Evolutionary conservation across 1,284 basidiomycete genomes (phyloP).

Genomic region (Phenoliferia sp.): DNA sequence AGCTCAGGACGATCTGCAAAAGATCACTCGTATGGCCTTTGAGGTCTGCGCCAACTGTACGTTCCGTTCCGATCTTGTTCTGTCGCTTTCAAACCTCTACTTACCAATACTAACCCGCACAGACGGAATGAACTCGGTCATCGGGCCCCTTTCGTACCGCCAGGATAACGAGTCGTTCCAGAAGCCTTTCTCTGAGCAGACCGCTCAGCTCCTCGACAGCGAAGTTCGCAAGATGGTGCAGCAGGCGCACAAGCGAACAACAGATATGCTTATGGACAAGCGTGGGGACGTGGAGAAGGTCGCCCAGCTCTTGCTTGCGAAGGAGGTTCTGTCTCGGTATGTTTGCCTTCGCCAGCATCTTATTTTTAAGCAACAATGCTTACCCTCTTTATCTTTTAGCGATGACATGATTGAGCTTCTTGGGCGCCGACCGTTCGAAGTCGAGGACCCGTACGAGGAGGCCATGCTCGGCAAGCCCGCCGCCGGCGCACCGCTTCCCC

Average conservation of each 20-base stretch:
- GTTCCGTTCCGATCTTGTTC: background rate
- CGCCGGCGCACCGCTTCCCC: constrained; percentile 3
- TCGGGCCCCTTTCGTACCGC: constrained; percentile 91
- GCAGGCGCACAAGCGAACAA: constrained; percentile 80
- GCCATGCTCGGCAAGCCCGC: constrained; percentile 5
- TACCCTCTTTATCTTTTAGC: constrained; percentile 42
- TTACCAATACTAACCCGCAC: constrained; percentile 59
- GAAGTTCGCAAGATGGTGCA: constrained; percentile 92
- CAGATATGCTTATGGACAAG: constrained; percentile 73
- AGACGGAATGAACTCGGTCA: constrained; percentile 87
- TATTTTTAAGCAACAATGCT: no score
- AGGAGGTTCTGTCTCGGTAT: constrained; percentile 88
- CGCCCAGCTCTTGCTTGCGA: constrained; percentile 79
- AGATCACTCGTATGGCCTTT: constrained; percentile 96
- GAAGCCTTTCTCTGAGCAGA: constrained; percentile 97
- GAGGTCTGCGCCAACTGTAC: constrained; percentile 58
- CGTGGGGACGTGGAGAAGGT: constrained; percentile 90
- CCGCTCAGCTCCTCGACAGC: constrained; percentile 83
- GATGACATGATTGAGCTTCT: constrained; percentile 84
- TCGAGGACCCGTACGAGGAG: constrained; percentile 18
- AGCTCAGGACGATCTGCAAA: constrained; percentile 90
- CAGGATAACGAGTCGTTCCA: constrained; percentile 72
- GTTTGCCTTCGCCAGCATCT: constrained; percentile 30
- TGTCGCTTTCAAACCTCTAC: background rate
- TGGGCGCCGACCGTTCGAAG: constrained; percentile 76